Base-by-base conservation (phyloP, 331 rosid genomes). In the Telfairia occidentalis region DNA sequence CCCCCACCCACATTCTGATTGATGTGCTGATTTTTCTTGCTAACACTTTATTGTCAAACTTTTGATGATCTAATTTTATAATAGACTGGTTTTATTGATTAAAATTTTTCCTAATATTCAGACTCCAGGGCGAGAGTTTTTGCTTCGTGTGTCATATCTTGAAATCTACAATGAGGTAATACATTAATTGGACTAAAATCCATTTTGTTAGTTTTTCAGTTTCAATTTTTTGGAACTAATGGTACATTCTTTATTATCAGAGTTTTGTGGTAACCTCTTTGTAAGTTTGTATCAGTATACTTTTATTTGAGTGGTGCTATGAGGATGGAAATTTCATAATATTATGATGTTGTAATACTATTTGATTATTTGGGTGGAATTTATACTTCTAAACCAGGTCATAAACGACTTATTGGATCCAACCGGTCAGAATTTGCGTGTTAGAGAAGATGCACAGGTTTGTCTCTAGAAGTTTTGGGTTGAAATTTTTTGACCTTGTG, bases 371-470 rank as follows among this genome's bases (percentile, higher is more conserved):
- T n/a, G n/a, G n/a, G 29, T 71, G 76, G 46, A 29, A 48, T 71
- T 48, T 71, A 21, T 35, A 24, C 86, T 81, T 81, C 80, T 86
- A 78, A 71, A 82, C 79, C 91, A 96, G 99, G 97, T 96, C 89
- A 96, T 96, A 82, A 96, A 96, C 74, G 99, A 96, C 85, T 89
- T 96, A 84, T 97, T 96, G 74, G 97, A 96, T 79, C 99, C 99
- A 81, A 96, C 99, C 5, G 97, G 99, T 78, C 97, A 92, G 81
- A 96, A 96, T 82, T 86, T 96, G 83, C 97, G 97, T 13, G 97
- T 96, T 75, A 84, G 99, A 81, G 99, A 96, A 92, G 99, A 96
- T 84, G 87, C 96, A 38, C 99, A 96, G 99, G 99, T 95, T 77
- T 81, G 61, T 79, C 63, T 49, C 50, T 64, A 77, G 26, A 70